Percentiles rank a stretch among this genome's conserved stretches.
Conservation (phyloP, 768 basidiomycete species). For the Phlegmacium glaucopus region DNA sequence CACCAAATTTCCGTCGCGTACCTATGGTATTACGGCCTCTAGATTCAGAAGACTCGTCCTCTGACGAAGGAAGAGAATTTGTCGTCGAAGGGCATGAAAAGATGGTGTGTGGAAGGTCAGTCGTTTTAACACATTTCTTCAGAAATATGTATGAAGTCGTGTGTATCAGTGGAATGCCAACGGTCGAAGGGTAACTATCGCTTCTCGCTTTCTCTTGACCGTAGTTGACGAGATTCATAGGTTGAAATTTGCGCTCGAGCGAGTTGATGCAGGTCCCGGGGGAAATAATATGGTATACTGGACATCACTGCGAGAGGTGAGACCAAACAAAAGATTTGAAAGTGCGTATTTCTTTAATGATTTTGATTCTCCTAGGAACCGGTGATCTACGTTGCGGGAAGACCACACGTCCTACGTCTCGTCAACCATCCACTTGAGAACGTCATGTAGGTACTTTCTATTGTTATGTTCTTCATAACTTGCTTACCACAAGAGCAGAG, state of each 20-base stretch:
- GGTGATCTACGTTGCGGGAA: slow-evolving; percentile 83
- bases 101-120: slow-evolving; percentile 77
- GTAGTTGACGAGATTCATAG: slow-evolving; percentile 32
- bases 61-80: slow-evolving; percentile 33
- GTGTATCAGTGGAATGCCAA: slow-evolving; percentile 84
- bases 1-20: slow-evolving; percentile 88
- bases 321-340: slow-evolving; percentile 2
- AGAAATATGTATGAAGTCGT: neutral
- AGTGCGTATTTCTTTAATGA: neutral
- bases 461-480: neutral
- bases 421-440: slow-evolving; percentile 89
- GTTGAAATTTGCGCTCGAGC: slow-evolving; percentile 69
- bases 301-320: slow-evolving; percentile 92
- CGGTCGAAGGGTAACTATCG: slow-evolving; percentile 67
- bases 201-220: neutral
- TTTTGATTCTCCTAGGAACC: slow-evolving; percentile 60
- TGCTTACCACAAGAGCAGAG: slow-evolving; percentile 40
- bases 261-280: slow-evolving; percentile 79
- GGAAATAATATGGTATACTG: slow-evolving; percentile 78
- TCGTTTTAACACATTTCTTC: neutral
- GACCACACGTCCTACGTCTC: slow-evolving; percentile 87
- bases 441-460: slow-evolving; percentile 67
- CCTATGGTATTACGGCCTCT: slow-evolving; percentile 54
- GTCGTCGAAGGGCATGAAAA: slow-evolving; percentile 42
- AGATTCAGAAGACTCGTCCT: slow-evolving; percentile 23